Evolutionary conservation across 1,139 yeast species (phyloP), one percentile per base, ranked within the genome.

Genomic region (Taphrina deformans): DNA sequence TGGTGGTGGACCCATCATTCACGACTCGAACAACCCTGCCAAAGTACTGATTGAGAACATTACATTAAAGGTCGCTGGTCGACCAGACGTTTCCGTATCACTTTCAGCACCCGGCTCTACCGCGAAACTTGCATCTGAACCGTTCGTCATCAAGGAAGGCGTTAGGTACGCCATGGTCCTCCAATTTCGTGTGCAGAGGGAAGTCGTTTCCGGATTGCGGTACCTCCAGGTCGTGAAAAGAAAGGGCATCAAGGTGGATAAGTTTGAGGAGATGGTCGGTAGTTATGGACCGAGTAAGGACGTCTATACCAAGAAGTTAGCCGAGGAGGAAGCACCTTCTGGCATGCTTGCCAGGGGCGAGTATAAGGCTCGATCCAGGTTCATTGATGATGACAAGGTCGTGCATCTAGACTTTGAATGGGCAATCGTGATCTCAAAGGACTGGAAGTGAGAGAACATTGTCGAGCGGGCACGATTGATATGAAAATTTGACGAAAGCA

Each of bases 311-410:
- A 89, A 85, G 70, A 80, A 80, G 52, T 82, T 70, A 9, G 65
- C 61, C 16, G 95, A 87, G 73, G 92, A 89, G 67, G 96, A 90
- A 75, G 97, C 97, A 16, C 98, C 98, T 44, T 82, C 89, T 61
- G 97, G 97, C 1, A 77, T 91, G 76, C 77, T 92, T 70, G 96
- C 96, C 2, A 84, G 97, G 76, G 97, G 97, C 55, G 81, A 84
- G 66, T 92, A 89, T 77, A 83, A 86, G 61, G 96, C 96, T 23
- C 80, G 83, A 48, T 86, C 96, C 27, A 88, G 87, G 76, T 91
- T 91, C 73, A 81, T 89, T 60, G 97, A 92, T 73, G 97, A 92
- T 75, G 98, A 92, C 76, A 85, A 86, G 72, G 82, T 80, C 40
- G 83, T 82, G 62, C 96, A 90, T 74, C 81, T 89, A 76, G 81